phyloP scores from a whole-genome alignment of 169 alveolate genomes.

The Eimeria brunetti region DNA sequence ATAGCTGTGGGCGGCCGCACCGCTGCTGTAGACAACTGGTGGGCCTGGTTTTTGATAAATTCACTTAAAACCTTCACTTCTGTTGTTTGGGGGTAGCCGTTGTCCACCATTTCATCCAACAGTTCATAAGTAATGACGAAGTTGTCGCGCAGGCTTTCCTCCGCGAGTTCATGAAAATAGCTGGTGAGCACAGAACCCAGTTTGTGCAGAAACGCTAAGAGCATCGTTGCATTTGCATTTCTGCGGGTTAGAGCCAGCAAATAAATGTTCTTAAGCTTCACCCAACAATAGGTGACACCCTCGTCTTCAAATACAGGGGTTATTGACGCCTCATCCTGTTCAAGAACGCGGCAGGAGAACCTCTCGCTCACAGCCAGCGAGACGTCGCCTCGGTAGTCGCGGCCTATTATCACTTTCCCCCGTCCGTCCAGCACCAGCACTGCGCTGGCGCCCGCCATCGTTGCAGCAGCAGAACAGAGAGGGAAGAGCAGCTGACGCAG shows the following conservation, averaged over 20 bases:
- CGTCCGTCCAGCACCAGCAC: constrained; percentile 94
- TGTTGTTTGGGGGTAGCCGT: constrained; percentile 98
- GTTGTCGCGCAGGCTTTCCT: constrained; percentile 99
- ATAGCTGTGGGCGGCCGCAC: constrained; percentile 95
- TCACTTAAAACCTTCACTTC: constrained; percentile 95
- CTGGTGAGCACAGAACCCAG: constrained; percentile 94
- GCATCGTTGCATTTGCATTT: constrained; percentile 91
- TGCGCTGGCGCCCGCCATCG: constrained; percentile 96
- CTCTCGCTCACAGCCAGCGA: constrained; percentile 84
- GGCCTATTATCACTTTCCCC: constrained; percentile 92
- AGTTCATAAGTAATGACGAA: constrained; percentile 99
- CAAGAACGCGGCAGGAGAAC: constrained; percentile 83
- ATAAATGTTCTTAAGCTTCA: constrained; percentile 96
- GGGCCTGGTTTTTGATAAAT: constrained; percentile 96
- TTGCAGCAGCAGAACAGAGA: background rate
- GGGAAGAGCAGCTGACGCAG: background rate
- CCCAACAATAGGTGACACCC: constrained; percentile 97
- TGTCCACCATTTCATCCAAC: constrained; percentile 99
- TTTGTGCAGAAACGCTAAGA: constrained; percentile 89
- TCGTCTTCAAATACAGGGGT: constrained; percentile 97
- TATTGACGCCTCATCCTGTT: constrained; percentile 95
- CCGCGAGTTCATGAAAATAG: constrained; percentile 98
- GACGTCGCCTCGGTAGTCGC: constrained; percentile 96
- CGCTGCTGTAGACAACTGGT: constrained; percentile 89
- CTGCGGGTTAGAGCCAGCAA: constrained; percentile 87